A percentile compares a stretch with the other conserved stretches of the same genome.
Conservation (phyloP, 2,329 filamentous ascomycete species). For the Penicillium sp. region DNA sequence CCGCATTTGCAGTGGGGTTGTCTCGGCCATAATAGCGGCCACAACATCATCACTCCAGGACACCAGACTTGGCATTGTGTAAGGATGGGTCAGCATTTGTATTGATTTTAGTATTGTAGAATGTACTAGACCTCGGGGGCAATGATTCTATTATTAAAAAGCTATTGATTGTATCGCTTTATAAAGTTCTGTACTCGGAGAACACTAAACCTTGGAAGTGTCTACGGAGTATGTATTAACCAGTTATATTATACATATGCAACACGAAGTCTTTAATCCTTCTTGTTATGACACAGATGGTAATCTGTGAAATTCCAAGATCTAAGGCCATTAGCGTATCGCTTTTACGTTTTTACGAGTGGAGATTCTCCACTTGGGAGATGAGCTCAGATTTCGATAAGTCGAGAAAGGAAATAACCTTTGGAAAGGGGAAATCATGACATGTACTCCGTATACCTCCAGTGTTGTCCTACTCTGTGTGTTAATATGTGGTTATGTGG, state of each 20-base stretch:
- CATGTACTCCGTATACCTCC: not conserved
- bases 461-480: not conserved
- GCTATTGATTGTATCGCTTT: not conserved
- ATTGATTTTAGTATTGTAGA: not conserved
- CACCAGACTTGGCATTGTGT: not conserved
- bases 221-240: not conserved
- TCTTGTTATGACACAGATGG: not conserved
- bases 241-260: not conserved
- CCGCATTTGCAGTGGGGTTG: not conserved
- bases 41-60: not conserved
- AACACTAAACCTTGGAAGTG: not conserved
- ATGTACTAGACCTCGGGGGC: not conserved
- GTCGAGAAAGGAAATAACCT: not conserved
- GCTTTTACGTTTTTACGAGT: not conserved
- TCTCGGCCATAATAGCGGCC: constrained; percentile 5
- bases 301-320: not conserved
- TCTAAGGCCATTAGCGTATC: not conserved
- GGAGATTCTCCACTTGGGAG: not conserved
- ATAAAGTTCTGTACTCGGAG: not conserved
- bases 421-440: not conserved
- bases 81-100: not conserved
- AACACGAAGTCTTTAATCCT: not conserved
- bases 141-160: not conserved
- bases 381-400: not conserved
- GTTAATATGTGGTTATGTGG: not conserved